Evolutionary conservation across 495 filamentous ascomycete genomes (phyloP).

Genomic region (Thozetella sp.): DNA sequence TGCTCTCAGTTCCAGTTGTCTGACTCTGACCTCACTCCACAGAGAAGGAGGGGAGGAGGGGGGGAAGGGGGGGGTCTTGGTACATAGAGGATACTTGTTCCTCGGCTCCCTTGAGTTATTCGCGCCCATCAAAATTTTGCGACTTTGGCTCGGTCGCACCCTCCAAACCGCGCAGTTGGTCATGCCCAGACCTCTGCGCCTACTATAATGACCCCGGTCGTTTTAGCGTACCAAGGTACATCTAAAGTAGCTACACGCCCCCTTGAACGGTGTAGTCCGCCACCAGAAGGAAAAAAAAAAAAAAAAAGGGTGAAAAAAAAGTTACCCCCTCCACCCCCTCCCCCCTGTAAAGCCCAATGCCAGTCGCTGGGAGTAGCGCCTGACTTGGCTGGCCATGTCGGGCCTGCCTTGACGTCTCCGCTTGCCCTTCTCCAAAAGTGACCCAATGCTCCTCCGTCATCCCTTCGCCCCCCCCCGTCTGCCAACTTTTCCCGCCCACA

Average conservation of each 20-base stretch:
- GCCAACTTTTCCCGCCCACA: slow-evolving; percentile 3
- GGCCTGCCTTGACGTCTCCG: background rate
- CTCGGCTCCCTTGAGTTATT: slow-evolving; percentile 5
- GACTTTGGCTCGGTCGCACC: background rate
- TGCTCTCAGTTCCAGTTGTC: background rate
- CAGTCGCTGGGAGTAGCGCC: slow-evolving; percentile 1
- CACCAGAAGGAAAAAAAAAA: background rate
- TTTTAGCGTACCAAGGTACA: background rate
- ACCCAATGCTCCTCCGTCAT: background rate
- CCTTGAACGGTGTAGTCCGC: background rate
- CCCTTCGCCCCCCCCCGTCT: background rate
- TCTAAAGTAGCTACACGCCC: background rate
- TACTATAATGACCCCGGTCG: slow-evolving; percentile 1
- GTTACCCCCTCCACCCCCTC: too few relatives aligned
- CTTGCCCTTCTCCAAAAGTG: background rate
- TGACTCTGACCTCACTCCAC: slow-evolving; percentile 24
- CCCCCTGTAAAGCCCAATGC: slow-evolving; percentile 1
- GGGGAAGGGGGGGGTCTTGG: background rate
- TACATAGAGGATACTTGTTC: background rate
- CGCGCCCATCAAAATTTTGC: slow-evolving; percentile 15
- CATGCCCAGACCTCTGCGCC: background rate
- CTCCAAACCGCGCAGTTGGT: background rate
- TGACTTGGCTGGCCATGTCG: background rate
- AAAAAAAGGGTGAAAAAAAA: background rate
- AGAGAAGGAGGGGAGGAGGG: slow-evolving; percentile 11